Evolutionary conservation across 2,329 filamentous ascomycete genomes (phyloP), one percentile per base, ranked within the genome.

Genomic region (Aureobasidium pullulans): DNA sequence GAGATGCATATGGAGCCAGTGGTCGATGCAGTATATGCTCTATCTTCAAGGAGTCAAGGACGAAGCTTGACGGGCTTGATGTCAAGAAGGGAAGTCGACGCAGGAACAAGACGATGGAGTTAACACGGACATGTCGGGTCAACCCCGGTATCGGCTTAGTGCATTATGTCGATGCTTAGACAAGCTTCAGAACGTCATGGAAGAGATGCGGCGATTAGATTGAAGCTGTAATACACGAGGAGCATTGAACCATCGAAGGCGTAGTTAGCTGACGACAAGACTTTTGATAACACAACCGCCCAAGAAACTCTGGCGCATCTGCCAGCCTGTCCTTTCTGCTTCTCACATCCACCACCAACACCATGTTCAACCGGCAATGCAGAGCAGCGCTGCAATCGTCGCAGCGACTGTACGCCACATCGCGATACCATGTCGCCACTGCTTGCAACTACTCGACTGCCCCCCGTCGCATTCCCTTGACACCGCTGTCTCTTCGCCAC

Each of bases 281-380:
- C 23, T 15, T 39, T 16, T 37, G 19, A 29, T 10, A 1, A 15
- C 19, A 42, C 28, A 28, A 19, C 16, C 15, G 6, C 8, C 11
- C 32, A 42, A 6, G 15, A 39, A 54, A 29, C n/a, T 29, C 40
- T 56, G 52, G 52, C 31, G 4, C 16, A 16, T 10, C 28, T 16
- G 52, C 39, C 52, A 56, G 40, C 32, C 54, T 57, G 54, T 57
- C 54, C 54, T 57, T 57, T 57, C 54, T 57, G 42, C 19, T 34
- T 54, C n/a, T 15, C 2, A 5, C 28, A 13, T 2, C 40, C 15
- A 6, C 23, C 13, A 4, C n/a, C 29, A n/a, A 19, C 53, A 40
- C 15, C 60, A 63, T 63, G 62, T 59, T 62, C 73, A 82, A 80
- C 65, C 73, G 85, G 68, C 81, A 82, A 74, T 86, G 83, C 83